Evolutionary conservation across 108 stramenopile genomes (phyloP), one percentile per base, ranked within the genome.

Genomic region (Pseudonitzschia delicatissima): DNA sequence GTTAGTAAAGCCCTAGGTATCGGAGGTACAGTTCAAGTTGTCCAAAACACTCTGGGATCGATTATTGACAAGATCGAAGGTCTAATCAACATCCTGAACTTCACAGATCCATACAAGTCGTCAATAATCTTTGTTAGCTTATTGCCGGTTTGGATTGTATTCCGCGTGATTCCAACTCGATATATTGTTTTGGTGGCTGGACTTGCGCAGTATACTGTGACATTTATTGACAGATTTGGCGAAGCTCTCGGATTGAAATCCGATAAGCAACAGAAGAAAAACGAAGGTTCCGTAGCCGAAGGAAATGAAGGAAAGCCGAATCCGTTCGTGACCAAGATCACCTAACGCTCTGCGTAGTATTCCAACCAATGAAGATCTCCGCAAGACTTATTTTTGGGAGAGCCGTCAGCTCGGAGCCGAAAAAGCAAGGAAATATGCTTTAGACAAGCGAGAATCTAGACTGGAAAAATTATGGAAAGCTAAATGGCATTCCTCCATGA

Each of bases 361-460:
- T 8, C 93, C 93, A 11, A 94, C 88, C 0, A 81, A 83, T 44
- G 93, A 94, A 76, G 93, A 94, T 58, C 66, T 94, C 20, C 75
- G 90, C 0, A 72, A 78, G 49, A 71, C 86, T 25, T 92, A 90
- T 60, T 94, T 87, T 61, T 94, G 90, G 90, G 88, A 94, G 62
- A 80, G 71, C 33, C 64, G 76, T 4, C 68, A 87, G 33, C 50
- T 71, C 21, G 80, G 83, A 13, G 77, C 82, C 53, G 59, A 53
- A 8, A 82, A 85, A 50, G 62, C 76, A 20, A 78, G 85, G 61
- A 76, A 67, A 37, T 70, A 69, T 62, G 80, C 83, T 0, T 45
- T 62, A 0, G 74, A 79, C 31, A 91, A 83, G 65, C 76, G 90
- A 25, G 69, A 64, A 17, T 64, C 77, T 35, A 76, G 90, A 55